Conservation (phyloP, 1,284 basidiomycete species). For the Rhodotorula sp. region DNA sequence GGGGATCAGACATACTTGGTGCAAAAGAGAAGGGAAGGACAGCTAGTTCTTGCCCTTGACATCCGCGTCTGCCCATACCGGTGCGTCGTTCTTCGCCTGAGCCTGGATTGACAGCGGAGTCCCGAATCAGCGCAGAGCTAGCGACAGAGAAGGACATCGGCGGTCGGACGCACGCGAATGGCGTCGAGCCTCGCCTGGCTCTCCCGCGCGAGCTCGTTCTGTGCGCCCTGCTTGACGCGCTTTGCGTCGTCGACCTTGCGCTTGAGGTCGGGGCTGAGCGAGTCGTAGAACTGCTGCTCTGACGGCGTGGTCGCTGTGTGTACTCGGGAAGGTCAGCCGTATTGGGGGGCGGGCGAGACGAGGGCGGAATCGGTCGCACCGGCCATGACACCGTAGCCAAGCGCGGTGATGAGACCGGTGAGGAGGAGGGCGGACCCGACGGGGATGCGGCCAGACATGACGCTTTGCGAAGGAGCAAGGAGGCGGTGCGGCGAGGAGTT, state of each 20-base stretch:
- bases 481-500: not conserved
- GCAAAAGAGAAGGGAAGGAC: too few relatives aligned
- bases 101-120: not conserved
- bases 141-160: not conserved
- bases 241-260: conserved; percentile 35
- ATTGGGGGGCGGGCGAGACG: not conserved
- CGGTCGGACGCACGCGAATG: conserved; percentile 15
- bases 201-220: conserved; percentile 8
- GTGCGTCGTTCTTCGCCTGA: conserved; percentile 16
- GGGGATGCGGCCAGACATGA: conserved; percentile 39
- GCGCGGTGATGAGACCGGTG: conserved; percentile 22
- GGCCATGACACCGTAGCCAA: conserved; percentile 39
- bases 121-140: not conserved
- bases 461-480: not conserved
- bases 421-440: conserved; percentile 31
- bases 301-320: conserved; percentile 36
- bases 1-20: too few relatives aligned
- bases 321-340: not conserved
- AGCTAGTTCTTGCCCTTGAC: not conserved
- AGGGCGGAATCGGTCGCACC: conserved; percentile 9
- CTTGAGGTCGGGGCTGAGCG: conserved; percentile 37
- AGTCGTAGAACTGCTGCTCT: conserved; percentile 39
- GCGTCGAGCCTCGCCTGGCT: conserved; percentile 6
- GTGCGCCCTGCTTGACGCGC: conserved; percentile 8
- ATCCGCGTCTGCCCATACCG: conserved; percentile 19